A percentile compares a stretch with the other conserved stretches of the same genome.
Conservation (phyloP, 139 green algal genomes). For the Chlamydomonas applanata region DNA sequence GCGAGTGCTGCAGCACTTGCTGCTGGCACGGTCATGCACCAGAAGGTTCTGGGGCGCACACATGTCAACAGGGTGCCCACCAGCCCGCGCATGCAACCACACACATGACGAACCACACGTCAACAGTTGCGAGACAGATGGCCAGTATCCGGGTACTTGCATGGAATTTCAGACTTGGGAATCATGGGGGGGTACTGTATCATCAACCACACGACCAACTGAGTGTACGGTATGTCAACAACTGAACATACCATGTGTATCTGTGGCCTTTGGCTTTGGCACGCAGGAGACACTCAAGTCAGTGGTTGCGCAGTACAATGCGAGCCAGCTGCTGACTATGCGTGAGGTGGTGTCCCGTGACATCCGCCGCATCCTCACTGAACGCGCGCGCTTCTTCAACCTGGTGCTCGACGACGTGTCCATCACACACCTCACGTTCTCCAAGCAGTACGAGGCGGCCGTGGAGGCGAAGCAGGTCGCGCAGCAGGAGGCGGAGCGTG, state of each 20-base stretch:
- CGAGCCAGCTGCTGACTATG: conserved; percentile 95
- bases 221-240: no score
- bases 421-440: conserved; percentile 98
- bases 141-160: no score
- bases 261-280: neutral
- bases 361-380: conserved; percentile 89
- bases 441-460: conserved; percentile 91
- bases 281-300: conserved; percentile 91
- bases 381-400: conserved; percentile 91
- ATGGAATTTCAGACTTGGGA: no score
- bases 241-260: no score
- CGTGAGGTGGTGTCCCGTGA: conserved; percentile 88
- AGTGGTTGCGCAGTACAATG: conserved; percentile 99
- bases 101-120: no score
- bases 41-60: neutral
- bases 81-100: neutral
- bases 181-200: no score
- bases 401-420: conserved; percentile 98
- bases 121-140: no score
- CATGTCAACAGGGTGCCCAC: no score
- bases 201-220: no score
- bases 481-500: conserved; percentile 97
- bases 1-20: conserved; percentile 18
- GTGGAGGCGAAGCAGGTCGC: conserved; percentile 98
- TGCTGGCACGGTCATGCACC: neutral